Conservation (phyloP, 306 rosid genomes). For the apple (Malus domestica) region DNA sequence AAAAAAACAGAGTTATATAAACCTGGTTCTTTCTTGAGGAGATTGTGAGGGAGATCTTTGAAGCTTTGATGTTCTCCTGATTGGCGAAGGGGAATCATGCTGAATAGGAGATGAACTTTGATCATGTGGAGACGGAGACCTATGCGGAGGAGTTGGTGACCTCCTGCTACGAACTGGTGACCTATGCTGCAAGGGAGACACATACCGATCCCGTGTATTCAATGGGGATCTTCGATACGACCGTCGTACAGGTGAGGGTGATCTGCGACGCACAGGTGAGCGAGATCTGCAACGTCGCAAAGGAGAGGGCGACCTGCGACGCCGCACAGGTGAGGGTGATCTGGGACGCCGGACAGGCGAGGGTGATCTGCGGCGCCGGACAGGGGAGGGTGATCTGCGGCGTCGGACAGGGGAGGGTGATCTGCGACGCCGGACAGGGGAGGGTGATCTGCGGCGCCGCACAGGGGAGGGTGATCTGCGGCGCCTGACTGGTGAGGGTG, state of each 20-base stretch:
- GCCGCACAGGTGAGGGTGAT: neutral
- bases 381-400: constrained; percentile 23
- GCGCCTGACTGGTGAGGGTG: too few relatives aligned
- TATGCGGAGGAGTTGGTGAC: constrained; percentile 17
- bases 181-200: constrained; percentile 36
- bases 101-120: constrained; percentile 44
- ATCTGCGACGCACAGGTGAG: constrained; percentile 35
- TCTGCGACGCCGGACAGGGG: constrained; percentile 13
- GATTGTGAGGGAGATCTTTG: constrained; percentile 41
- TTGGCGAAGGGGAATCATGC: constrained; percentile 39
- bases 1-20: neutral
- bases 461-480: neutral
- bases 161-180: constrained; percentile 40
- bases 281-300: constrained; percentile 16
- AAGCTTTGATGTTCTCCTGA: constrained; percentile 24
- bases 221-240: constrained; percentile 30
- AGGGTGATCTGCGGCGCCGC: neutral
- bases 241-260: constrained; percentile 43
- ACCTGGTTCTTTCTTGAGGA: constrained; percentile 54
- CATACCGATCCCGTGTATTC: constrained; percentile 33
- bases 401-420: constrained; percentile 13
- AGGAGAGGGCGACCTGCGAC: constrained; percentile 15
- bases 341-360: constrained; percentile 20
- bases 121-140: constrained; percentile 43
- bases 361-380: constrained; percentile 12